Evolutionary conservation across 352 stramenopile genomes (phyloP).

Genomic region (Elongisporangium undulatum): DNA sequence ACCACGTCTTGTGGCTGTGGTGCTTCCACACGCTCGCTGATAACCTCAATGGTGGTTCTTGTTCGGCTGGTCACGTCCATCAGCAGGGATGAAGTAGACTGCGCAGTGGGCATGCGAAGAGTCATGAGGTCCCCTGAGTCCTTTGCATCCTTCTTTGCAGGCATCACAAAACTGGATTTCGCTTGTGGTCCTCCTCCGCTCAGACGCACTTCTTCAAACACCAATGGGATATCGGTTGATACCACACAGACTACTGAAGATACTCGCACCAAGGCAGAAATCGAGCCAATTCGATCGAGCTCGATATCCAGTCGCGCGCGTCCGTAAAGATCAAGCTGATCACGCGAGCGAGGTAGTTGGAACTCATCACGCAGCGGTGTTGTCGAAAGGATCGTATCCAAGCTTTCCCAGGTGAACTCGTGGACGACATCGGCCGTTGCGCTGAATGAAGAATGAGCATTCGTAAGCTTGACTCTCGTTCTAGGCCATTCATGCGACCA

Average conservation of each 20-base stretch:
- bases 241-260: slow-evolving; percentile 20
- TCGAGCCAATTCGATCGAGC: slow-evolving; percentile 7
- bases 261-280: slow-evolving; percentile 18
- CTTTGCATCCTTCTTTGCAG: background rate
- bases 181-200: background rate
- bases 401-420: slow-evolving; percentile 22
- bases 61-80: background rate
- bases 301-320: slow-evolving; percentile 6
- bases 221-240: slow-evolving; percentile 16
- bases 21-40: background rate
- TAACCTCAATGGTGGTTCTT: background rate
- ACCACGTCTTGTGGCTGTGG: slow-evolving; percentile 13
- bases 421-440: slow-evolving; percentile 12
- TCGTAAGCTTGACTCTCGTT: background rate
- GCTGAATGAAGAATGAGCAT: background rate
- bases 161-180: background rate
- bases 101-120: background rate
- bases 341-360: slow-evolving; percentile 3
- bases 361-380: slow-evolving; percentile 13
- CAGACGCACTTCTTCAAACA: slow-evolving; percentile 16
- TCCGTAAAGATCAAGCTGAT: background rate
- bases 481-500: background rate
- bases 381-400: slow-evolving; percentile 8
- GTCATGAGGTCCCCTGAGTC: background rate
- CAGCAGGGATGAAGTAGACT: background rate